A percentile compares a stretch with the other conserved stretches of the same genome.
Evolutionary conservation across 2,329 filamentous ascomycete species (phyloP).

Genomic region (Aspergillus glaucus): DNA sequence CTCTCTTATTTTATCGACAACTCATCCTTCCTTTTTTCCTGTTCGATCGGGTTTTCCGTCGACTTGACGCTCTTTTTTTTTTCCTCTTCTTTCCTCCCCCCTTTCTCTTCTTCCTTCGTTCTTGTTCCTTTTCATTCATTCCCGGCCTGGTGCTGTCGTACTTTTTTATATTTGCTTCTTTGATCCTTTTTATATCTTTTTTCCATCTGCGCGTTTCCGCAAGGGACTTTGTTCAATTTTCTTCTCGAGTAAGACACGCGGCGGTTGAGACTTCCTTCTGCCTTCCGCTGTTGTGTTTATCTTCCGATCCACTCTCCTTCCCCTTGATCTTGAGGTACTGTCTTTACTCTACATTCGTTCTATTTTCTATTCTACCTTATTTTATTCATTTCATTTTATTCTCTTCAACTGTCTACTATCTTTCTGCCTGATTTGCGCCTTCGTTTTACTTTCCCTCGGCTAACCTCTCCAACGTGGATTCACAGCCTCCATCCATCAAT

Average conservation of each 20-base stretch:
- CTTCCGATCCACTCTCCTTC: conserved; percentile 4
- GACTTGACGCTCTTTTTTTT: conserved; percentile 3
- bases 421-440: too few relatives aligned
- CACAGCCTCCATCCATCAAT: not conserved
- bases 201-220: conserved; percentile 3
- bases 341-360: conserved; percentile 3
- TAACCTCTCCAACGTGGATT: not conserved
- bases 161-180: conserved; percentile 12
- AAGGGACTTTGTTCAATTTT: conserved; percentile 13
- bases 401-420: not conserved
- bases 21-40: conserved; percentile 1
- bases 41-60: not conserved
- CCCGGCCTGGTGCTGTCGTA: conserved; percentile 22
- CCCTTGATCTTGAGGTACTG: conserved; percentile 1
- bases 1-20: conserved; percentile 2
- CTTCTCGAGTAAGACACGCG: not conserved
- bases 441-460: not conserved
- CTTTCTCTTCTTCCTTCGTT: conserved; percentile 13
- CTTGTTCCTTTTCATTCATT: conserved; percentile 9
- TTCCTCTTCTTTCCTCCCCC: conserved; percentile 12
- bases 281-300: not conserved
- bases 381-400: not conserved
- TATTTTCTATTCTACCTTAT: not conserved
- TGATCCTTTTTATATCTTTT: not conserved
- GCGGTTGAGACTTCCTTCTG: conserved; percentile 1